These are phyloP conservation scores for Citrus mangshanensis DNA, from an alignment of 345 rosid genomes.

Conservation along the genomic window DNA sequence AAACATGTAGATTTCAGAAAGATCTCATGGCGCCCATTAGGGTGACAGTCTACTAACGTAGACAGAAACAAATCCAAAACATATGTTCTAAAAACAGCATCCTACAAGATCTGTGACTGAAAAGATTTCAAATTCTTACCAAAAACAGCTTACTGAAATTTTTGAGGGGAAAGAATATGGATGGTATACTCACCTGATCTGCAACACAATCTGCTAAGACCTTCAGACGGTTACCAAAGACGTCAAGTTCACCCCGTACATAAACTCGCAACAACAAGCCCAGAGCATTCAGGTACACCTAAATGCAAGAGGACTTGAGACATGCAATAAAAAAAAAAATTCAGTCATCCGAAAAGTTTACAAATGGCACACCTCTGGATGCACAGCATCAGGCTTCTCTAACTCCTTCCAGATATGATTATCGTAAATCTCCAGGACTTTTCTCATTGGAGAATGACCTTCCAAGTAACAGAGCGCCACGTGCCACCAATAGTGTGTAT, in stretches of 20 bases:
- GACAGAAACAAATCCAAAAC: neutral
- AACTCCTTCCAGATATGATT: slow-evolving; percentile 73
- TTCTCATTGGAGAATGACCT: slow-evolving; percentile 64
- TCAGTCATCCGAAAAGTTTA: neutral
- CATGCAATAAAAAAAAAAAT: neutral
- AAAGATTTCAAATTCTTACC: neutral
- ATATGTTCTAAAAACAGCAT: neutral
- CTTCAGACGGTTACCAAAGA: slow-evolving; percentile 52
- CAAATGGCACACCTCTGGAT: slow-evolving; percentile 45
- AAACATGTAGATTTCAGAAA: neutral
- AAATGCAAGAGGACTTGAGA: slow-evolving; percentile 19
- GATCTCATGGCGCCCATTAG: neutral
- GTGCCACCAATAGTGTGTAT: slow-evolving; percentile 99
- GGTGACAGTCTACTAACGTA: neutral
- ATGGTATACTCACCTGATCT: slow-evolving; percentile 46
- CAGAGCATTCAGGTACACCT: slow-evolving; percentile 81
- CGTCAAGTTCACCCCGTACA: slow-evolving; percentile 50
- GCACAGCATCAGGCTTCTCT: slow-evolving; percentile 47
- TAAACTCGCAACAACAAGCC: slow-evolving; percentile 65
- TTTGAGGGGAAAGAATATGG: neutral
- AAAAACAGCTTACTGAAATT: neutral
- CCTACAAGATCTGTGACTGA: neutral
- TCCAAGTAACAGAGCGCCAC: slow-evolving; percentile 91
- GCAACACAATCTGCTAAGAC: slow-evolving; percentile 40
- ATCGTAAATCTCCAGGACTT: slow-evolving; percentile 67